These are phyloP conservation scores for Salix koriyanagi DNA, from an alignment of 345 rosid genomes.

Conservation along the genomic window DNA sequence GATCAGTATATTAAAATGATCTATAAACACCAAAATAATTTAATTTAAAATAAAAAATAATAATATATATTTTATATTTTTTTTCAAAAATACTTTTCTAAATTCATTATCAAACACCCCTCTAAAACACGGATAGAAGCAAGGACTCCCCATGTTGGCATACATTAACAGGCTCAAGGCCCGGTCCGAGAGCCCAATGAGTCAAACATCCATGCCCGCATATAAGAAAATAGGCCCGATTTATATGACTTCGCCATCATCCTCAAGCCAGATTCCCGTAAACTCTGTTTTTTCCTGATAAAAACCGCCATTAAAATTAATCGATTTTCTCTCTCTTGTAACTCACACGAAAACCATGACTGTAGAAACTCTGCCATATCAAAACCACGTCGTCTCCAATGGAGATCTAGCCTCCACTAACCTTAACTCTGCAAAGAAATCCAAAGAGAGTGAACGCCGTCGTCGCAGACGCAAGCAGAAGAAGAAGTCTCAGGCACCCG, in stretches of 20 bases:
- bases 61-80: too few species aligned
- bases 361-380: conserved; percentile 44
- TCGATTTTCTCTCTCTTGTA: not conserved
- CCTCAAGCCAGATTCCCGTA: not conserved
- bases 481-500: conserved; percentile 44
- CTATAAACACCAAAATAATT: accelerated
- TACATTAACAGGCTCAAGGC: not conserved
- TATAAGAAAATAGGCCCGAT: not conserved
- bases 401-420: conserved; percentile 44
- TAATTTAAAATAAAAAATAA: too few species aligned
- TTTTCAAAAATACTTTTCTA: too few species aligned
- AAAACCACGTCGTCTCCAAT: conserved; percentile 38
- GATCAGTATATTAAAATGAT: too few species aligned
- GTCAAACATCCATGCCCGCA: not conserved
- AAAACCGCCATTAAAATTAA: not conserved
- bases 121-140: too few species aligned
- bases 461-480: conserved; percentile 98
- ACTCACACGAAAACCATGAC: conserved; percentile 31
- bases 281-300: not conserved
- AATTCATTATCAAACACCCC: too few species aligned
- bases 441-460: conserved; percentile 82
- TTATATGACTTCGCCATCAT: not conserved
- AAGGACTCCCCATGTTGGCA: not conserved
- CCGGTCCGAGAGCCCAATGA: not conserved
- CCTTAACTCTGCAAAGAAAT: conserved; percentile 42